These are phyloP conservation scores for Aspergillus nanangensis DNA, from an alignment of 495 filamentous ascomycete genomes.

Conservation along the genomic window DNA sequence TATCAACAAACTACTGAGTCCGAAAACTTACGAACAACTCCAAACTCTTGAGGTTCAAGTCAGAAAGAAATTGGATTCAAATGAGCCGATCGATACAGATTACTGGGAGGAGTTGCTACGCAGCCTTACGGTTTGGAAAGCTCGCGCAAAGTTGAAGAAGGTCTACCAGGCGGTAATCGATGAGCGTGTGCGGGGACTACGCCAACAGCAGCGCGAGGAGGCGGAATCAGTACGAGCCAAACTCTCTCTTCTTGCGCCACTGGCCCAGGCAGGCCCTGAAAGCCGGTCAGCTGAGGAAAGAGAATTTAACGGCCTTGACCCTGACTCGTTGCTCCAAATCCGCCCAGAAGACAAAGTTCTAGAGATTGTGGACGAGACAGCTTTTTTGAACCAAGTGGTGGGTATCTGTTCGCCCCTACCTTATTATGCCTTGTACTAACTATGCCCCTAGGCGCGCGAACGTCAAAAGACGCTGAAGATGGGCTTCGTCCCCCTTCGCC, in stretches of 20 bases:
- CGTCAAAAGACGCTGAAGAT: conserved; percentile 62
- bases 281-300: conserved; percentile 6
- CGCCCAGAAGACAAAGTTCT: conserved; percentile 63
- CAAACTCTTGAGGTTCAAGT: conserved; percentile 82
- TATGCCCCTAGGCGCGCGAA: conserved; percentile 44
- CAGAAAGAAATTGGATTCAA: conserved; percentile 71
- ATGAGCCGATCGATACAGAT: conserved; percentile 91
- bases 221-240: conserved; percentile 58
- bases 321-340: conserved; percentile 66
- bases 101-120: conserved; percentile 94
- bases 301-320: conserved; percentile 51
- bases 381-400: conserved; percentile 57
- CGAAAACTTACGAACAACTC: conserved; percentile 85
- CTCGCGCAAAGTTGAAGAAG: conserved; percentile 77
- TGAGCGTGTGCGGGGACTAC: conserved; percentile 62
- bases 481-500: conserved; percentile 64
- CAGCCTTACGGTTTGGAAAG: conserved; percentile 84
- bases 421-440: conserved; percentile 5
- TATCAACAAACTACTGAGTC: conserved; percentile 78
- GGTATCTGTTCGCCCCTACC: conserved; percentile 10
- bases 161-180: conserved; percentile 76
- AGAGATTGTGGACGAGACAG: conserved; percentile 57
- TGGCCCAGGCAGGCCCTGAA: conserved; percentile 5
- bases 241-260: conserved; percentile 43
- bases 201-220: conserved; percentile 65